A percentile compares a stretch with the other conserved stretches of the same genome.
These are phyloP conservation scores for Scheffersomyces spartinae DNA, from an alignment of 805 yeast genomes.

Conservation along the genomic window DNA sequence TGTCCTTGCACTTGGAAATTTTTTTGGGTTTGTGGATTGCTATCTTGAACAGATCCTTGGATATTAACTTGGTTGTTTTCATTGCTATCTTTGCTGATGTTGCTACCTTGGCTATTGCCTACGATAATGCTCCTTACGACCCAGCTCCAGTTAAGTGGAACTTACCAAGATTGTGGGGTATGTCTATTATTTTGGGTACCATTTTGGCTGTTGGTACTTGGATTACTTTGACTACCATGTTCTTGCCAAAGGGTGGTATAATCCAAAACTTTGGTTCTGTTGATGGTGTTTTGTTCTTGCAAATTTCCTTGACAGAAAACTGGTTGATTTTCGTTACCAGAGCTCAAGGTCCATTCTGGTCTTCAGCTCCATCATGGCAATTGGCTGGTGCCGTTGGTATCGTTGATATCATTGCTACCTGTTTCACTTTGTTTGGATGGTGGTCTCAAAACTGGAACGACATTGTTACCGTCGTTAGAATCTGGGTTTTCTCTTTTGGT, in stretches of 20 bases:
- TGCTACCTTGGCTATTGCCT: constrained; percentile 95
- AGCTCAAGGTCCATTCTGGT: constrained; percentile 98
- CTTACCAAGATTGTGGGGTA: constrained; percentile 94
- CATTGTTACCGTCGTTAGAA: constrained; percentile 87
- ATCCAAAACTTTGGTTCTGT: constrained; percentile 91
- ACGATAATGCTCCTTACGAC: constrained; percentile 93
- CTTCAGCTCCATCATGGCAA: constrained; percentile 94
- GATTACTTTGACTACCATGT: constrained; percentile 92
- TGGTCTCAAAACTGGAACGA: constrained; percentile 97
- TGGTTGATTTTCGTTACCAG: constrained; percentile 96
- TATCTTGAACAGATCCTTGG: constrained; percentile 72
- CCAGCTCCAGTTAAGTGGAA: constrained; percentile 94
- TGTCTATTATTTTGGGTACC: constrained; percentile 79
- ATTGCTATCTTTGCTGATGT: constrained; percentile 96
- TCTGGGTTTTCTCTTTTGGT: constrained; percentile 95
- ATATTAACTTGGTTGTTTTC: constrained; percentile 88
- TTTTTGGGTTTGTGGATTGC: constrained; percentile 97
- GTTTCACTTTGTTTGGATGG: constrained; percentile 93
- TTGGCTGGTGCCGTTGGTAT: constrained; percentile 84
- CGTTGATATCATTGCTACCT: constrained; percentile 86
- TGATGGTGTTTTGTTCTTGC: constrained; percentile 89
- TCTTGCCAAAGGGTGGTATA: constrained; percentile 83
- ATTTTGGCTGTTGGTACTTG: constrained; percentile 87
- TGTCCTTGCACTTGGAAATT: constrained; percentile 87
- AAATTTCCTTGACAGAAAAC: constrained; percentile 90